Conservation (phyloP, 164 flowering plant genomes). For the Houttuynia cordata region DNA sequence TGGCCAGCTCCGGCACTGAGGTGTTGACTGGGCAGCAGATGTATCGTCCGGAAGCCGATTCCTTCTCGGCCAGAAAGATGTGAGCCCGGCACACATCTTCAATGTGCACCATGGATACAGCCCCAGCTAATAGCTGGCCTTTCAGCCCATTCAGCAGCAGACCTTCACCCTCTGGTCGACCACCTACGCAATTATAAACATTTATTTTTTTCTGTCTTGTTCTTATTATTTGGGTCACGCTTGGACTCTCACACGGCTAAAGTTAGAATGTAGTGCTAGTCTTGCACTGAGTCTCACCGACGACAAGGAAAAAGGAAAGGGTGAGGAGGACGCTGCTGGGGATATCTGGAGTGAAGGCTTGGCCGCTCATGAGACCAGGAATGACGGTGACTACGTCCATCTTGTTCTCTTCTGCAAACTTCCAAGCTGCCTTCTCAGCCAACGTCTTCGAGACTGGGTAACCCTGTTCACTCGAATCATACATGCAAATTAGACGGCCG, state of each 20-base stretch:
- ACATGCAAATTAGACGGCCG: not conserved
- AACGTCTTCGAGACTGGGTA: slow-evolving; percentile 23
- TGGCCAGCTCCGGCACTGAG: slow-evolving; percentile 55
- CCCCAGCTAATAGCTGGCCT: slow-evolving; percentile 62
- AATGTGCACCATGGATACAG: slow-evolving; percentile 54
- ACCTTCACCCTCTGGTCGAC: slow-evolving; percentile 30
- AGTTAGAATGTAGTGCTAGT: not conserved
- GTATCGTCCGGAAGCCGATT: slow-evolving; percentile 68
- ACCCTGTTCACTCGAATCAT: slow-evolving; percentile 29
- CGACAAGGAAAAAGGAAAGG: not conserved
- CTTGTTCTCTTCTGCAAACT: slow-evolving; percentile 53
- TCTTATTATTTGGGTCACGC: not conserved
- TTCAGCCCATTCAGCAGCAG: slow-evolving; percentile 35
- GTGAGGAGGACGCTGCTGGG: slow-evolving; percentile 31
- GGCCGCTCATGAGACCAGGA: slow-evolving; percentile 55
- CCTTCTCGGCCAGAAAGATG: slow-evolving; percentile 56
- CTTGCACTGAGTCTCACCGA: not conserved
- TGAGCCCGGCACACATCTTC: slow-evolving; percentile 69
- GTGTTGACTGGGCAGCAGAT: slow-evolving; percentile 48
- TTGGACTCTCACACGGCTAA: no score
- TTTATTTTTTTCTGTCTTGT: no score
- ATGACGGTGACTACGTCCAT: slow-evolving; percentile 53
- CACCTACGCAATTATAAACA: slow-evolving; percentile 2
- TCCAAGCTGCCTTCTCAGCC: slow-evolving; percentile 16
- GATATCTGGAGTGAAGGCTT: slow-evolving; percentile 35